Evolutionary conservation across 306 rosid species (phyloP), one percentile per base, ranked within the genome.

Genomic region (Begonia loranthoides): DNA sequence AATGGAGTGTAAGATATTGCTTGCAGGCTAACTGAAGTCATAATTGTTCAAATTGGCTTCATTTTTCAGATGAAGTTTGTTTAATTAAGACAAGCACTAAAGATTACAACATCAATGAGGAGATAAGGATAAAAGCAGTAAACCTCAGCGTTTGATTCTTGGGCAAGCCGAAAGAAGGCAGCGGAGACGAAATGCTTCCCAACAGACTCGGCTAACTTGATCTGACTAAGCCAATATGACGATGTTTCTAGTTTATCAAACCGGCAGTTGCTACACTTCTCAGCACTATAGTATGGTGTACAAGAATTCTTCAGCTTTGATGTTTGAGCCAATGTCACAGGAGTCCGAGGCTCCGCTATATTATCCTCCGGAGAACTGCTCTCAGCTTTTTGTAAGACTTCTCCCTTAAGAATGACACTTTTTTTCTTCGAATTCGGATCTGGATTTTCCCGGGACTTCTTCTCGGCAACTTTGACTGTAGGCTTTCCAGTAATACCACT

Each of bases 171-270:
- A 65, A 65, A 65, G 59, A 65, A 65, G n/a, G 62, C 58, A 38
- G 59, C 70, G 6, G 70, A 65, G 1, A 65, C 64, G 17, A 57
- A 57, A 57, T 65, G 70, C 59, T 65, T 65, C 6, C 70, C 70
- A 0, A 58, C 58, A 41, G 64, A 57, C 49, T 65, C 70, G 3
- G 70, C 64, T 49, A 57, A 45, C 56, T 65, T 65, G 64, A 65
- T 51, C 70, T 57, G 70, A 14, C 49, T 14, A 5, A 65, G 50
- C 70, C 70, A 65, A 52, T 65, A 65, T 3, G 64, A 57, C 9
- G 70, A 51, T 3, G 58, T 65, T 36, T 65, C 70, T 17, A 65
- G 61, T 39, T 54, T 57, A 50, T 65, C 59, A n/a, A 57, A 65
- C 34, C 70, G 63, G 50, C 70, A 65, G 15, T 57, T 65, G 51